Evolutionary conservation across 164 flowering plant genomes (phyloP).

Genomic region (Umbellularia californica): DNA sequence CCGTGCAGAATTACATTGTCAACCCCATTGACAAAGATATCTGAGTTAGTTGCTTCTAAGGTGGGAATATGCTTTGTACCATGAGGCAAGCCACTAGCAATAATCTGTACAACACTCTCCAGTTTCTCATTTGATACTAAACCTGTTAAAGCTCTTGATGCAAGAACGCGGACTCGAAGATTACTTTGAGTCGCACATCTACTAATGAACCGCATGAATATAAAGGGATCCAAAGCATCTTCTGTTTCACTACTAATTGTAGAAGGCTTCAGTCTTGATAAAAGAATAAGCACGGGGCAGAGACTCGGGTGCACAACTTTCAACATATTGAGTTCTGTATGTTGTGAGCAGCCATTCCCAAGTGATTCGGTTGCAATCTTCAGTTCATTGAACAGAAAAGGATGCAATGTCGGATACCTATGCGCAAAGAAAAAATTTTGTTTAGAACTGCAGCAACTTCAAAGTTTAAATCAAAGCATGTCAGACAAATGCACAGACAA

Average conservation of each 20-base stretch:
- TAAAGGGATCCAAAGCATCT: slow-evolving; percentile 80
- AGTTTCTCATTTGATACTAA: slow-evolving; percentile 90
- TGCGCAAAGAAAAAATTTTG: slow-evolving; percentile 11
- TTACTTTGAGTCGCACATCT: slow-evolving; percentile 87
- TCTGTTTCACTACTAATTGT: slow-evolving; percentile 64
- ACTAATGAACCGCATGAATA: slow-evolving; percentile 78
- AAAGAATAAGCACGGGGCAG: slow-evolving; percentile 83
- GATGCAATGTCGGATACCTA: slow-evolving; percentile 90
- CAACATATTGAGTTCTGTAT: slow-evolving; percentile 44
- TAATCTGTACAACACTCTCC: slow-evolving; percentile 45
- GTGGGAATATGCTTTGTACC: slow-evolving; percentile 14
- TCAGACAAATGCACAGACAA: too few species aligned
- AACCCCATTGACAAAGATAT: slow-evolving; percentile 10
- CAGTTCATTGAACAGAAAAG: slow-evolving; percentile 66
- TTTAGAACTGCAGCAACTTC: too few species aligned
- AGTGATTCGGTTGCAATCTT: slow-evolving; percentile 72
- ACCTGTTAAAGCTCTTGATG: slow-evolving; percentile 83
- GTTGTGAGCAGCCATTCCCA: slow-evolving; percentile 33
- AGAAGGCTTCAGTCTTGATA: slow-evolving; percentile 98
- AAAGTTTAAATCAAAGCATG: too few species aligned
- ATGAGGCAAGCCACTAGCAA: slow-evolving; percentile 68
- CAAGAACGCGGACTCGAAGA: slow-evolving; percentile 81
- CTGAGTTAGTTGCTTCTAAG: background rate
- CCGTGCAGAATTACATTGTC: slow-evolving; percentile 5
- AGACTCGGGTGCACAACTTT: slow-evolving; percentile 88